Base-by-base conservation (phyloP, 805 yeast species). In the Deakozyma indianensis region DNA sequence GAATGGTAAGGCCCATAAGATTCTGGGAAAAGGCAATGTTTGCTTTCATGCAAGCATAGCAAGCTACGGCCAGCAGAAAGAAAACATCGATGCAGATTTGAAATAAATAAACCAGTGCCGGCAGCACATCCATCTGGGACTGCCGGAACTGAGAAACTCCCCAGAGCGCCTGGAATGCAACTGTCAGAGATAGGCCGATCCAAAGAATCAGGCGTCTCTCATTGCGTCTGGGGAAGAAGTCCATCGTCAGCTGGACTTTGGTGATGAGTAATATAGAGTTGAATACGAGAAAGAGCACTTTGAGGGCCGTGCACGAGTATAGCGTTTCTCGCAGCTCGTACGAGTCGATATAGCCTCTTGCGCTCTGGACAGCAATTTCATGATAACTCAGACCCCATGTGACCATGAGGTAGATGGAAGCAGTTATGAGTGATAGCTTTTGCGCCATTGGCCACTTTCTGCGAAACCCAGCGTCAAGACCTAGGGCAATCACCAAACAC, bases 51-150 rank as follows among this genome's bases (percentile, higher is more conserved):
- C 78, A 53, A 2, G 75, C 63, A 55, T 72, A 78, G 21, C 78
- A 76, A 9, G 73, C 63, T 25, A 83, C 70, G 38, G 83, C 66
- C 7, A 78, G 77, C 1, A 84, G 78, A 61, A 78, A 84, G 54
- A 82, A 68, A 28, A 81, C 71, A 2, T 83, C 71, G 54, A 82
- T 67, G 3, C 88, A 80, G 38, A 84, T 83, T 48, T 90, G 69
- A 40, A 83, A 70, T 42, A 84, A 64, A 55, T 83, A 84, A 24
- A 78, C 78, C 58, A 84, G 81, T 0, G 88, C 83, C 0, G 88
- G 83, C 14, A 83, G 54, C 22, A 80, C 51, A 1, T 53, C 52
- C 45, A 59, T 56, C 0, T 58, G 42, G 20, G 38, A 32, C 4
- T 7, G 5, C 18, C 18, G 5, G 48, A 79, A 77, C 3, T 74